Evolutionary conservation across 148 eudicot species (phyloP), one percentile per base, ranked within the genome.

Genomic region (Silene conica): DNA sequence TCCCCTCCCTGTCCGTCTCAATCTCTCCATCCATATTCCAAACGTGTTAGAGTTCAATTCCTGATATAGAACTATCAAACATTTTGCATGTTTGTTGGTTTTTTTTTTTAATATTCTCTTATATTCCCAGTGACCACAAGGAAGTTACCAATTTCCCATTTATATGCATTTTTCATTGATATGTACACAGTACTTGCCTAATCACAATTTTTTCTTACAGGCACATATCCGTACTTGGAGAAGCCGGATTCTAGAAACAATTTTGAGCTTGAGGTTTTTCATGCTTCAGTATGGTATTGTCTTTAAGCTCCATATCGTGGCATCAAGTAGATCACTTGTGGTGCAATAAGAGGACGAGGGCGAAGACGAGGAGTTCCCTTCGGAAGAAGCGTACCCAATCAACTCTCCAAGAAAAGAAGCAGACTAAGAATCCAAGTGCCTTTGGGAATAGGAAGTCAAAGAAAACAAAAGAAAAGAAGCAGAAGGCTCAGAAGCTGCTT

Each of bases 261-360:
- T 95, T 75, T 84, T 95, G 84, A 95, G 94, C 81, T 81, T 89
- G 83, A 87, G 99, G 74, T 95, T 95, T 82, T 82, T 95, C 52
- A 23, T 92, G 57, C 92, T 95, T 79, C 98, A 95, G 72, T 95
- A 95, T 74, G 99, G 99, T 61, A 85, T 95, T 79, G 97, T 92
- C 28, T 95, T 90, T 85, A 95, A 95, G 79, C 93, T 95, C 71
- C 86, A 92, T 74, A 76, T 95, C 52, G 83, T 88, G 11, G 89
- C 80, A 55, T 70, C 75, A 31, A 74, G 82, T 78, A 95, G 97
- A 16, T 95, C 99, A 61, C 77, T 95, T 77, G 96, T 92, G 85
- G 98, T 94, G n/a, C n/a, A n/a, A n/a, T n/a, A n/a, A n/a, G n/a
- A n/a, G n/a, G n/a, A n/a, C n/a, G n/a, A n/a, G n/a, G n/a, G n/a